phyloP scores from a whole-genome alignment of 164 flowering plant genomes.

The Stephania cephalantha region DNA sequence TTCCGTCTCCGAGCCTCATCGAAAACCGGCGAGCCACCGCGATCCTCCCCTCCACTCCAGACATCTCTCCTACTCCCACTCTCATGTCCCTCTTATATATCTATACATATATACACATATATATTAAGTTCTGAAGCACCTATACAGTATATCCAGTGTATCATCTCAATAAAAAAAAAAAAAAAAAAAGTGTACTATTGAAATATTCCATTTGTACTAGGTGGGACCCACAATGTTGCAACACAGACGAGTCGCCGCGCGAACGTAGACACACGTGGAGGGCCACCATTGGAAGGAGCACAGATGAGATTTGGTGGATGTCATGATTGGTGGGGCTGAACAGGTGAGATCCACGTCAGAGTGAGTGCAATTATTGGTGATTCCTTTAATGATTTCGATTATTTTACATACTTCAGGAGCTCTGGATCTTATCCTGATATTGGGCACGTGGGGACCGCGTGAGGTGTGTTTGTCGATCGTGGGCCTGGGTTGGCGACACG shows the following conservation, averaged over 20 bases:
- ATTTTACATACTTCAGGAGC: neutral
- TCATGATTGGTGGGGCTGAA: slow-evolving; percentile 5
- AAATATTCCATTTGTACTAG: too few species aligned
- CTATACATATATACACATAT: too few species aligned
- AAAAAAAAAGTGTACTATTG: too few species aligned
- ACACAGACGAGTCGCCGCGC: slow-evolving; percentile 27
- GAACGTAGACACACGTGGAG: slow-evolving; percentile 6
- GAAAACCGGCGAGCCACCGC: slow-evolving; percentile 19
- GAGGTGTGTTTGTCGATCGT: neutral
- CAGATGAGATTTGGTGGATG: neutral
- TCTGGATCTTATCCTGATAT: neutral
- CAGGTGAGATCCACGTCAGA: slow-evolving; percentile 38
- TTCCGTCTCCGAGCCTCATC: slow-evolving; percentile 9
- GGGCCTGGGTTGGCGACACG: neutral
- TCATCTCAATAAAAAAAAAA: too few species aligned
- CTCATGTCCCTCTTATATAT: neutral
- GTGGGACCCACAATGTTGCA: slow-evolving; percentile 13
- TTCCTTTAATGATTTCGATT: neutral
- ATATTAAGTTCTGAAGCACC: too few species aligned
- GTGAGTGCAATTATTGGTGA: slow-evolving; percentile 2
- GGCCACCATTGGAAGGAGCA: neutral
- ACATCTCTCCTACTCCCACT: slow-evolving; percentile 4
- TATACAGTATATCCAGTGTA: too few species aligned
- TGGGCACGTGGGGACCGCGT: neutral
- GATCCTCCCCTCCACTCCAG: slow-evolving; percentile 20